phyloP scores from a whole-genome alignment of 805 yeast genomes.

The Wickerhamiella cacticola region DNA sequence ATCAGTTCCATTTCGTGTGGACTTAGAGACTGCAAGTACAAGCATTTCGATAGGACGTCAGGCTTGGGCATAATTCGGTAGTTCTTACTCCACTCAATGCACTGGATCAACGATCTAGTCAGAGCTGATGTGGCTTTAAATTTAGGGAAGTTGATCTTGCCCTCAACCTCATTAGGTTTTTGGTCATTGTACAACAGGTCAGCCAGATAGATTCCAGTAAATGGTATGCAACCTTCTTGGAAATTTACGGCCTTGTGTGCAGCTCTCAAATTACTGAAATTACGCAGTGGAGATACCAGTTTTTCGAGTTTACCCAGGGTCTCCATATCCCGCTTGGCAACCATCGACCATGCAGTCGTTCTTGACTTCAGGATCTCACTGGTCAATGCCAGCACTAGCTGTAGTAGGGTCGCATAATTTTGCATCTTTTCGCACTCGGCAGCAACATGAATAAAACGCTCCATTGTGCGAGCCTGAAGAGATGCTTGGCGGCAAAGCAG shows the following conservation, averaged over 20 bases:
- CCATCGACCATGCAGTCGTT: constrained; percentile 59
- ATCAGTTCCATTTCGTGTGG: constrained; percentile 45
- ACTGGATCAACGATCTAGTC: constrained; percentile 62
- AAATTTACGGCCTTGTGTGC: constrained; percentile 50
- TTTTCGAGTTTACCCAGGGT: constrained; percentile 56
- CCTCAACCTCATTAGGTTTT: constrained; percentile 38
- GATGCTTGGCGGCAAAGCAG: constrained; percentile 49
- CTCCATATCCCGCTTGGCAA: constrained; percentile 61
- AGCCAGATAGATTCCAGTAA: constrained; percentile 71
- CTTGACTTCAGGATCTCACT: constrained; percentile 45
- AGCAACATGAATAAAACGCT: constrained; percentile 80
- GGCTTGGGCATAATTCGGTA: constrained; percentile 46
- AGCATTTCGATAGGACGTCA: constrained; percentile 38
- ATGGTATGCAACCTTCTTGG: constrained; percentile 75
- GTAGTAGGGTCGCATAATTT: constrained; percentile 80
- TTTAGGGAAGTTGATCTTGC: constrained; percentile 61
- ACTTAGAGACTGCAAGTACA: constrained; percentile 10
- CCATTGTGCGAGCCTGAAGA: constrained; percentile 57
- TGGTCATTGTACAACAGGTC: constrained; percentile 70
- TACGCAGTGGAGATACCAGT: constrained; percentile 60
- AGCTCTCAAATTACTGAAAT: constrained; percentile 55
- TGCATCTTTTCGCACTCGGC: constrained; percentile 58
- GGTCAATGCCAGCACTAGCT: constrained; percentile 68
- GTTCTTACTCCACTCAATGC: constrained; percentile 73
- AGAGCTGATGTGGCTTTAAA: constrained; percentile 64